These are phyloP conservation scores for Protostelium mycophagum DNA, from an alignment of 78 protist genomes.

Conservation along the genomic window DNA sequence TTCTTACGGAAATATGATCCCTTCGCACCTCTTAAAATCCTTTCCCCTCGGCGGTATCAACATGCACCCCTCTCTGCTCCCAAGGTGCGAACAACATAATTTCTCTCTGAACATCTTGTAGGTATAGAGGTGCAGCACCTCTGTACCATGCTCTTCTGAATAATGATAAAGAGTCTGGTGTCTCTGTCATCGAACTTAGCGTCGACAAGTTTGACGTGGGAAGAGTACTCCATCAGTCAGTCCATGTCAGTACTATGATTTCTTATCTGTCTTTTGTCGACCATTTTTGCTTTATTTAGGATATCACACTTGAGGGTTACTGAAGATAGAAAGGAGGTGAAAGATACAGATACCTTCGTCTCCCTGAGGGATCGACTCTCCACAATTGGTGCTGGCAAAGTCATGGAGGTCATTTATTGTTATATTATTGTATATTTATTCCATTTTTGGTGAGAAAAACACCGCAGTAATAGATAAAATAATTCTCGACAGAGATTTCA, in stretches of 20 bases:
- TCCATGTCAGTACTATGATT: not conserved
- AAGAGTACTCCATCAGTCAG: slow-evolving; percentile 26
- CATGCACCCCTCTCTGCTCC: slow-evolving; percentile 74
- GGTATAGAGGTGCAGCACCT: slow-evolving; percentile 73
- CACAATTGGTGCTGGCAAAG: not conserved
- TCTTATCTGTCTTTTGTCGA: not conserved
- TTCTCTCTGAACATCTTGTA: not conserved
- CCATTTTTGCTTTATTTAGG: not conserved
- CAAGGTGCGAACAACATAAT: not conserved
- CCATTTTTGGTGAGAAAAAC: not conserved
- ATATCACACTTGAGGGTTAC: not conserved
- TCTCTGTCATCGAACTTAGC: slow-evolving; percentile 48
- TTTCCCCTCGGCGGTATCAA: slow-evolving; percentile 49
- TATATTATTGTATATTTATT: too few relatives aligned
- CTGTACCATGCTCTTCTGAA: slow-evolving; percentile 42
- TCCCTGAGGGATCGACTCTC: not conserved
- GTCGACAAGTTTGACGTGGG: slow-evolving; percentile 41
- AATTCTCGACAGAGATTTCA: too few relatives aligned
- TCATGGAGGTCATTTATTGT: not conserved
- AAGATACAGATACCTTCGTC: slow-evolving; percentile 6
- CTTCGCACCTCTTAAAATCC: slow-evolving; percentile 14
- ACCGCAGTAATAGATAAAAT: not conserved
- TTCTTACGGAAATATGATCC: slow-evolving; percentile 68
- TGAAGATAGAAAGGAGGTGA: not conserved
- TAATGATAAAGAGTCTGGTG: slow-evolving; percentile 54